Evolutionary conservation across 129 eudicot genomes (phyloP).

Genomic region (Heracleum sosnowskyi): DNA sequence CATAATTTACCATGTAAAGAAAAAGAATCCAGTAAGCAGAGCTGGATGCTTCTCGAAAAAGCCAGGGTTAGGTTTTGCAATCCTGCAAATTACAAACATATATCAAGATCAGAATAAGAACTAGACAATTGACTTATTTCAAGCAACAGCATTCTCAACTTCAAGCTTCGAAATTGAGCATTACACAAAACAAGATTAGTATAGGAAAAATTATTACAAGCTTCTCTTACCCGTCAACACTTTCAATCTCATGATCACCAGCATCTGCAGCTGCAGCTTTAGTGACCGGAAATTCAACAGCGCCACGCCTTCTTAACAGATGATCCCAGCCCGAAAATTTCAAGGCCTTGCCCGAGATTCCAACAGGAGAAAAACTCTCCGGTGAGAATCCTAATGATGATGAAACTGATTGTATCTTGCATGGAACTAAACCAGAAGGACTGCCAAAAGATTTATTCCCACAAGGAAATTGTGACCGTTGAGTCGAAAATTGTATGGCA

Average conservation of each 20-base stretch:
- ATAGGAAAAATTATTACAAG: neutral
- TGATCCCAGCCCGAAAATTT: conserved; percentile 33
- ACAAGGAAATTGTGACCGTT: conserved; percentile 20
- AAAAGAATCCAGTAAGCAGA: conserved; percentile 52
- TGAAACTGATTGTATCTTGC: conserved; percentile 23
- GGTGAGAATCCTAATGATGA: conserved; percentile 18
- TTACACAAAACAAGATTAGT: neutral
- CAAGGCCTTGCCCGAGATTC: conserved; percentile 29
- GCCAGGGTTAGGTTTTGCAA: conserved; percentile 29
- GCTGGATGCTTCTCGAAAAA: conserved; percentile 41
- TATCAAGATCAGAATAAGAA: neutral
- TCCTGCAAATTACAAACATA: conserved; percentile 18
- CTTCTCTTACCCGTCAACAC: conserved; percentile 44
- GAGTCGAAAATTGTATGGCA: conserved; percentile 17
- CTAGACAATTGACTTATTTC: neutral
- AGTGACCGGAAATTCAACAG: conserved; percentile 22
- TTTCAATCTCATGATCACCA: conserved; percentile 39
- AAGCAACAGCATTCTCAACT: neutral
- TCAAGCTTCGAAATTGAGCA: neutral
- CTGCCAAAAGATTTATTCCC: conserved; percentile 6
- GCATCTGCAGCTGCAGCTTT: conserved; percentile 61
- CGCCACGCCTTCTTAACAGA: conserved; percentile 24
- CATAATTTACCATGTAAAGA: conserved; percentile 48
- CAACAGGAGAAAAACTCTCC: conserved; percentile 19
- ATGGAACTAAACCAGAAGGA: conserved; percentile 22